These are phyloP conservation scores for Pilatotrama ljubarskyi DNA, from an alignment of 768 basidiomycete genomes.

Conservation along the genomic window DNA sequence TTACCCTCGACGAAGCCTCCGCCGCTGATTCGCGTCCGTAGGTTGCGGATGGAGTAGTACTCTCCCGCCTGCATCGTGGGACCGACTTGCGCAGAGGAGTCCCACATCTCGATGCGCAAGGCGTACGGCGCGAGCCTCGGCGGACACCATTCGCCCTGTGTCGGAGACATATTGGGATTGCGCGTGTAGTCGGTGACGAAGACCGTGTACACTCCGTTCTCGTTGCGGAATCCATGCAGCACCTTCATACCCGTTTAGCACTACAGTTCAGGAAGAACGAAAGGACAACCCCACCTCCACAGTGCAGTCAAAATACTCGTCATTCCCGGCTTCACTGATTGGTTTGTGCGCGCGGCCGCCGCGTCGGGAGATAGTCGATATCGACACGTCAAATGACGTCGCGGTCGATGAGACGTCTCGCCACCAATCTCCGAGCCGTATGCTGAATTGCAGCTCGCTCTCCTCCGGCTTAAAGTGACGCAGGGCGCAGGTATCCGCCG, in stretches of 20 bases:
- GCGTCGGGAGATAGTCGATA: not conserved
- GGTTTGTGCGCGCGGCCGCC: slow-evolving; percentile 19
- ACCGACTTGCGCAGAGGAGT: slow-evolving; percentile 44
- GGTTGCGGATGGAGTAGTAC: slow-evolving; percentile 55
- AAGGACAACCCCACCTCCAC: slow-evolving; percentile 42
- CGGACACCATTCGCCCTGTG: slow-evolving; percentile 50
- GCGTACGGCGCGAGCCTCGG: slow-evolving; percentile 43
- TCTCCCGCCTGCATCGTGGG: slow-evolving; percentile 47
- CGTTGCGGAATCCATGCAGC: slow-evolving; percentile 42
- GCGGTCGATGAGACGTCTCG: slow-evolving; percentile 15
- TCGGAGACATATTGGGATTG: slow-evolving; percentile 36
- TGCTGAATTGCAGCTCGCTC: slow-evolving; percentile 25
- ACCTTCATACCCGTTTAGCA: slow-evolving; percentile 39
- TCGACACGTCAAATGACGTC: not conserved
- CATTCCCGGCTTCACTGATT: slow-evolving; percentile 24
- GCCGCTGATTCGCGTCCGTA: slow-evolving; percentile 42
- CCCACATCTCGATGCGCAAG: slow-evolving; percentile 63
- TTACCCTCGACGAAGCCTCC: slow-evolving; percentile 55
- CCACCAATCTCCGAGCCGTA: slow-evolving; percentile 33
- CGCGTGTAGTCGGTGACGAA: slow-evolving; percentile 70
- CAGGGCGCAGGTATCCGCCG: not conserved
- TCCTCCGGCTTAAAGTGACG: slow-evolving; percentile 19
- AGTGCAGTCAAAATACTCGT: slow-evolving; percentile 32
- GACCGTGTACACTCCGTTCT: slow-evolving; percentile 43
- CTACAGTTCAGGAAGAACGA: not conserved